Base-by-base conservation (phyloP, 257 asterid genomes). In the Rehmannia glutinosa region DNA sequence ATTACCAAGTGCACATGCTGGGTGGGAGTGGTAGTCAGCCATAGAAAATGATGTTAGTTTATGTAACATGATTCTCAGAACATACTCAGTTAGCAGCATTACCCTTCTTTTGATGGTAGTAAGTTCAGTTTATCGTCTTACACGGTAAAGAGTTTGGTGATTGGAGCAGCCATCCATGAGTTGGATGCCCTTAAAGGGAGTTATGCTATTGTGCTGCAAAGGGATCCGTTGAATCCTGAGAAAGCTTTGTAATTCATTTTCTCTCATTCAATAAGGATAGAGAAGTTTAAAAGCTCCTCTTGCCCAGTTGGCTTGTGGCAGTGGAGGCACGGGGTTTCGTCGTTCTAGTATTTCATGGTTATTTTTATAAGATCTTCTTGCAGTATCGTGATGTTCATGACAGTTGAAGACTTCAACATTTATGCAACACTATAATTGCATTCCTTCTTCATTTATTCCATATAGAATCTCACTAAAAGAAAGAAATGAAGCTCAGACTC, bases 201-300 rank as follows among this genome's bases (percentile, higher is more conserved):
- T 69, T 38, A 27, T 5, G 23, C 15, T 46, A 25, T 41, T 47
- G 33, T 35, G 35, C 55, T 53, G 52, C 55, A 20, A 27, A 65
- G 64, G 45, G 42, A 63, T 72, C 47, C 42, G 15, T 53, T 72
- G 42, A 32, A 63, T 63, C 33, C 30, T 53, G 21, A 58, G 10
- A 51, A n/a, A 42, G 4, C 19, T 23, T 43, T 63, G 28, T 42
- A 9, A 35, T 55, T 15, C 2, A 12, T 20, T 15, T 46, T 54
- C 54, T 15, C 45, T 56, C 49, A 25, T 21, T 68, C 8, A 68
- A 32, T 62, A 30, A 1, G 21, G 49, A 51, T 28, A 13, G 53
- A 64, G 24, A 43, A 30, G 71, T 5, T 69, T 63, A 62, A 39
- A 35, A 1, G 41, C 36, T 33, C 23, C 49, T 64, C 28, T 17